Evolutionary conservation across 2,329 filamentous ascomycete genomes (phyloP), one percentile per base, ranked within the genome.

Genomic region (Scedosporium aurantiacum): DNA sequence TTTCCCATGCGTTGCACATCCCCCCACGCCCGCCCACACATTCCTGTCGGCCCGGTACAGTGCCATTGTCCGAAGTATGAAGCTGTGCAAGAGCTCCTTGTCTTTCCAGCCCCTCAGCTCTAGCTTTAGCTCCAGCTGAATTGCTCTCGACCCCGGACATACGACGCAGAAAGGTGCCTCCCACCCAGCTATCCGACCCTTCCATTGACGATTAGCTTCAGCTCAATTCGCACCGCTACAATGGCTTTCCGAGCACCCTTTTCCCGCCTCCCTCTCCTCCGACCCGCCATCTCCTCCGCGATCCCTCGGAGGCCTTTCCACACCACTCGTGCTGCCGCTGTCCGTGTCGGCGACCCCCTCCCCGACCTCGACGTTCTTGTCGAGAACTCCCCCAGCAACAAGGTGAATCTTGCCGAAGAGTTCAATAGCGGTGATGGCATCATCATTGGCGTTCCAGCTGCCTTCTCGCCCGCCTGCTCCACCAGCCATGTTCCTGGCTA

Each of bases 351-450:
- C 70, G 91, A 97, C 73, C 76, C 81, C 66, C 79, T 97, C 61
- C 94, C 93, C 54, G 77, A 85, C 74, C 76, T 93, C 62, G 85
- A 91, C 65, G 85, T 89, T 58, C 82, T 96, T 67, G 87, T 86
- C 65, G 89, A 97, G 77, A 82, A 83, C 75, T 91, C 88, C n/a
- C 93, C 93, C 0, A 91, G 89, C 64, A 95, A 91, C 82, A 94
- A 92, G 76, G 85, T 97, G 74, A 93, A 90, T 75, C 81, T 97
- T 63, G 84, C 89, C 67, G 82, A 88, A 65, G 90, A 95, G 77
- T 81, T 95, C 65, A 63, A 66, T 47, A 59, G 62, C 32, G 85
- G 83, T 65, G 89, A 90, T 70, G 91, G 89, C 62, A 76, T 97
- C 68, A 87, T 97, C 71, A 82, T 97, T 67, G 91, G 91, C 64